Conservation (phyloP, 805 yeast species). For the Zygoascus ofunaensis region DNA sequence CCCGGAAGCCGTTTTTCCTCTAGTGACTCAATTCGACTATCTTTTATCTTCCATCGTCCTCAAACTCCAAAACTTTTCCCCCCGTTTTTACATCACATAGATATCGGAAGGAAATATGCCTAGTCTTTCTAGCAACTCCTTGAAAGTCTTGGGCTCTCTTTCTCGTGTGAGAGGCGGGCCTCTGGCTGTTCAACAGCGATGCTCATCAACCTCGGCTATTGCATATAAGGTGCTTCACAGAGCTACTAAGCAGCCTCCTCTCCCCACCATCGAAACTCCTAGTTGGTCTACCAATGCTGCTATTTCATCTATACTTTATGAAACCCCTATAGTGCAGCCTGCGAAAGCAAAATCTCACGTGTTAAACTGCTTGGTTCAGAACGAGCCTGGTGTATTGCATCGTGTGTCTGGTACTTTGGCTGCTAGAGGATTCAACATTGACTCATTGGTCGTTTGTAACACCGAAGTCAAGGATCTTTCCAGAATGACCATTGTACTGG, state of each 20-base stretch:
- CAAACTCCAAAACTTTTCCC: too few species aligned
- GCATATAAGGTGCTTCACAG: slow-evolving; percentile 90
- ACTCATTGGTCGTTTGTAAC: slow-evolving; percentile 90
- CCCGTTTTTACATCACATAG: too few species aligned
- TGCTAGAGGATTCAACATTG: slow-evolving; percentile 97
- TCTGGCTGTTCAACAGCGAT: background rate
- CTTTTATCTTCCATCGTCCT: too few species aligned
- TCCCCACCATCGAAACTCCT: slow-evolving; percentile 90
- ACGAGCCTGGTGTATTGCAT: slow-evolving; percentile 96
- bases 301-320: slow-evolving; percentile 88
- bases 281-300: slow-evolving; percentile 95
- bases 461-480: slow-evolving; percentile 93
- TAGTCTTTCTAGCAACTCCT: background rate
- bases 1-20: too few species aligned
- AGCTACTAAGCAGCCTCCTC: slow-evolving; percentile 75
- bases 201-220: slow-evolving; percentile 75
- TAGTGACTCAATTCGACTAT: too few species aligned
- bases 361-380: slow-evolving; percentile 92
- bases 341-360: slow-evolving; percentile 78
- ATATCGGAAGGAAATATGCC: too few species aligned
- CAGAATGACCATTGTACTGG: slow-evolving; percentile 91
- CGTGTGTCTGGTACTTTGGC: slow-evolving; percentile 92
- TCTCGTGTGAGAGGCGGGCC: background rate
- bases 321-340: slow-evolving; percentile 55
- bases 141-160: background rate